Conservation (phyloP, 2,329 filamentous ascomycete species). For the Tolypocladium nubicola region DNA sequence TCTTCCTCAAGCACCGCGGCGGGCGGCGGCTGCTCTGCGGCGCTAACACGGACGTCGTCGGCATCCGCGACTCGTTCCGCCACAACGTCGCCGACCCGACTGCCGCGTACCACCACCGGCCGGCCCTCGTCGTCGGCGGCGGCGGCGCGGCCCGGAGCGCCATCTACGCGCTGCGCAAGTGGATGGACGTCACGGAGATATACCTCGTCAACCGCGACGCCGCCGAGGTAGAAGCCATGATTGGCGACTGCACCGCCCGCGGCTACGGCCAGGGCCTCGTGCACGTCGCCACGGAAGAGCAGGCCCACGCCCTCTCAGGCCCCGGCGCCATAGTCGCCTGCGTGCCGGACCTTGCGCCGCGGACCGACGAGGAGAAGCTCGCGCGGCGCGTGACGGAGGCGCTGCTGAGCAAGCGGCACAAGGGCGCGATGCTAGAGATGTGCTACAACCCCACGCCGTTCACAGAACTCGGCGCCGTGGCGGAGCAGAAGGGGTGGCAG, state of each 20-base stretch:
- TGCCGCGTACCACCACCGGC: conserved; percentile 41
- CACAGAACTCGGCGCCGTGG: conserved; percentile 54
- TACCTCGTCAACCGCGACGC: conserved; percentile 71
- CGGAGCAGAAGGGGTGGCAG: conserved; percentile 54
- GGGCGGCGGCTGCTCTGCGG: conserved; percentile 50
- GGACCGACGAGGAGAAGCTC: conserved; percentile 48
- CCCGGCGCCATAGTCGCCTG: conserved; percentile 63
- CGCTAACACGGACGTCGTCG: conserved; percentile 73
- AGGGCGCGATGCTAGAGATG: conserved; percentile 69
- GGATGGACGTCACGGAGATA: conserved; percentile 55
- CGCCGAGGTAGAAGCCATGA: conserved; percentile 54
- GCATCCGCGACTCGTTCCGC: conserved; percentile 62
- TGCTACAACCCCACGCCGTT: conserved; percentile 68
- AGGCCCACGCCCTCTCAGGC: conserved; percentile 46
- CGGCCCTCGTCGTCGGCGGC: conserved; percentile 65
- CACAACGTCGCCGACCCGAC: conserved; percentile 39
- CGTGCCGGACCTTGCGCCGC: conserved; percentile 66
- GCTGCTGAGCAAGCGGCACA: conserved; percentile 35
- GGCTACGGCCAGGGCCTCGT: conserved; percentile 50
- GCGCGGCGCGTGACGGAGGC: conserved; percentile 45
- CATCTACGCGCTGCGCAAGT: conserved; percentile 63
- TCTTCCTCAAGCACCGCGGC: conserved; percentile 49
- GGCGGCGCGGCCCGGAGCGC: conserved; percentile 71
- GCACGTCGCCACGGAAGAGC: conserved; percentile 49
- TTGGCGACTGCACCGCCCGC: conserved; percentile 48